Base-by-base conservation (phyloP, 495 filamentous ascomycete species). In the Neurospora hispaniola region DNA sequence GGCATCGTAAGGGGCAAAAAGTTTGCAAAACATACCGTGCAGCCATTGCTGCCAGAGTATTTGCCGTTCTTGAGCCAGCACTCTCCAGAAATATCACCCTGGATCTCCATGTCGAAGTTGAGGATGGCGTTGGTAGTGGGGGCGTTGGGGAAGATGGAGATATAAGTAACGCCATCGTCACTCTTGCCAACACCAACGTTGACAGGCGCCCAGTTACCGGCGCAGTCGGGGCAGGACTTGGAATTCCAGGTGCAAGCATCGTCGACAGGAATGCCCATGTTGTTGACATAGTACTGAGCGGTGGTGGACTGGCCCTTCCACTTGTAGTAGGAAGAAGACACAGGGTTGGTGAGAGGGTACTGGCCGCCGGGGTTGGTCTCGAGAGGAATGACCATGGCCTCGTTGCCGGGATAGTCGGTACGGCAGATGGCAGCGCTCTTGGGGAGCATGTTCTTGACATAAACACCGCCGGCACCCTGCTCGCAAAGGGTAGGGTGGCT, bases 201-300 rank as follows among this genome's bases (percentile, higher is more conserved):
- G 78, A 93, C 84, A 27, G 96, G 95, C 23, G 96, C 91, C 88
- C 88, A 97, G 88, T 99, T 98, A 73, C 96, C 96, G 42, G 82
- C 79, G 38, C 81, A 81, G 11, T 74, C 46, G 73, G 89, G 83
- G 78, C 85, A 82, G 10, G 79, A 74, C 2, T 80, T 74, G 74
- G 87, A 87, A 77, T 89, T 87, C 96, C 96, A 98, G 42, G 83
- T 78, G 86, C 96, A 99, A 42, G 90, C 96, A 20, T 94, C 82
- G 75, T 90, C 79, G 54, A 89, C 82, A 18, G 85, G 79, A 18
- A 90, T 84, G 75, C 92, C 93, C 73, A 86, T 84, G 75, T 90
- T 90, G 88, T 98, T 98, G 84, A 98, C 87, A 79, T 99, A 99
- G 88, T 98, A 99, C 83, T 99, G 96, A 68, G 94, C 94, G 42